These are phyloP conservation scores for Tolypocladium ovalisporum DNA, from an alignment of 2,329 filamentous ascomycete species.

Conservation along the genomic window DNA sequence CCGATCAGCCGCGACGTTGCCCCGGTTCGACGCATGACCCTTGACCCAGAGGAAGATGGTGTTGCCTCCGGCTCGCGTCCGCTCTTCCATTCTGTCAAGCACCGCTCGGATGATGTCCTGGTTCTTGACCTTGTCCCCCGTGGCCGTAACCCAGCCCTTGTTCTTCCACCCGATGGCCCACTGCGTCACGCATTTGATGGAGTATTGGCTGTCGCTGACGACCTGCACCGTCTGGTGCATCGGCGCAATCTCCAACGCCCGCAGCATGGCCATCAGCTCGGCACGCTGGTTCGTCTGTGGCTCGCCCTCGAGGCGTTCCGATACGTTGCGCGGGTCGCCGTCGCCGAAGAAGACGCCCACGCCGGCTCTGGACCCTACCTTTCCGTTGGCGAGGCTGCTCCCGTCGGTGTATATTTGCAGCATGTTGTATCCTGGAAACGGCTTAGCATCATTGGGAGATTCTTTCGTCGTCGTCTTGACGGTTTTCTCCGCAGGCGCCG, in stretches of 20 bases:
- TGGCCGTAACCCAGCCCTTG: conserved; percentile 67
- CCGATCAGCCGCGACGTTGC: conserved; percentile 72
- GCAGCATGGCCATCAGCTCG: conserved; percentile 80
- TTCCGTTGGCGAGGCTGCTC: conserved; percentile 48
- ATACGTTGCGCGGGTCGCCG: conserved; percentile 51
- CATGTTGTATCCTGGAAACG: conserved; percentile 9
- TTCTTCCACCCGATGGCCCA: conserved; percentile 73
- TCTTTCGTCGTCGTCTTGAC: conserved; percentile 12
- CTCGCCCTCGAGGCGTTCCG: conserved; percentile 62
- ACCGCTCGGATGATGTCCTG: conserved; percentile 71
- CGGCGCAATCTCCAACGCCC: conserved; percentile 68
- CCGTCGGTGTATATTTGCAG: conserved; percentile 50
- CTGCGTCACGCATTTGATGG: conserved; percentile 76
- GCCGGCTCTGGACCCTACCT: conserved; percentile 41
- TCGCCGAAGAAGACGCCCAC: conserved; percentile 54
- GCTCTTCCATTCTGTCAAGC: conserved; percentile 58
- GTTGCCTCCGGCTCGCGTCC: conserved; percentile 44
- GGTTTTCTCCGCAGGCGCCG: conserved; percentile 7
- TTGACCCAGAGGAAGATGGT: conserved; percentile 84
- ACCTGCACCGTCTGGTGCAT: conserved; percentile 61
- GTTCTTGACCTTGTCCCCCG: conserved; percentile 69
- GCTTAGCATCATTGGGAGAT: conserved; percentile 14
- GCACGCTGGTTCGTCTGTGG: conserved; percentile 91
- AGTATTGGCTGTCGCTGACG: conserved; percentile 80
- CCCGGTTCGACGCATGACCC: conserved; percentile 61